phyloP scores from a whole-genome alignment of 768 basidiomycete genomes.

The Lactifluus piperatus region DNA sequence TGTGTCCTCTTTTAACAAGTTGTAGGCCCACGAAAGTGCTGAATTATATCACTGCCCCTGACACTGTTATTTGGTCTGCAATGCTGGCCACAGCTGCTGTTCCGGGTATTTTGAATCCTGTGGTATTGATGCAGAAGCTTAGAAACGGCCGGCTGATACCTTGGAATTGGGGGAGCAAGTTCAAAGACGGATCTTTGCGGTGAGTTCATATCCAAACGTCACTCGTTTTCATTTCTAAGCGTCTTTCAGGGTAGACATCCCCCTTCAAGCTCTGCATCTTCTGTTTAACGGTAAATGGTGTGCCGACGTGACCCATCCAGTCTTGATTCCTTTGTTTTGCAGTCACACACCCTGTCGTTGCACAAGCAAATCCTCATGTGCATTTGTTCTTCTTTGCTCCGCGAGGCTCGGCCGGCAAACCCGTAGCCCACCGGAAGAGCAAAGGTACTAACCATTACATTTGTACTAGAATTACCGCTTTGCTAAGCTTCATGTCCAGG shows the following conservation, averaged over 20 bases:
- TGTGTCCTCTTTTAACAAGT: slow-evolving; percentile 11
- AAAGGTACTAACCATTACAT: slow-evolving; percentile 52
- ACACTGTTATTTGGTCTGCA: slow-evolving; percentile 78
- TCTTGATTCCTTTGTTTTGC: not conserved
- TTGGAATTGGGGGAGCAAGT: slow-evolving; percentile 92
- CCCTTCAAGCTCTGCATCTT: slow-evolving; percentile 78
- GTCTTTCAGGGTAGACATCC: slow-evolving; percentile 77
- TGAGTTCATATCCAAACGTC: slow-evolving; percentile 24
- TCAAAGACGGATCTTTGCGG: slow-evolving; percentile 90
- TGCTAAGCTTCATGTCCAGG: slow-evolving; percentile 34
- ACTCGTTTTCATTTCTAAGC: not conserved
- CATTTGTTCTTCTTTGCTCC: slow-evolving; percentile 95
- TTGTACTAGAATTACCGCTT: not conserved
- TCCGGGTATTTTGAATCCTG: slow-evolving; percentile 91
- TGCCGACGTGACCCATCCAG: not conserved
- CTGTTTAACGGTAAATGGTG: slow-evolving; percentile 66
- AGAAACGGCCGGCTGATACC: slow-evolving; percentile 72
- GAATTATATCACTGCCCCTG: slow-evolving; percentile 94
- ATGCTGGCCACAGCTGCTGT: slow-evolving; percentile 88
- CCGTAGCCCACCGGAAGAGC: slow-evolving; percentile 89
- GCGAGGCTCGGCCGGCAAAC: slow-evolving; percentile 80
- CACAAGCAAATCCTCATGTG: slow-evolving; percentile 88
- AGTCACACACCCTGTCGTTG: slow-evolving; percentile 92
- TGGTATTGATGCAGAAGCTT: slow-evolving; percentile 89
- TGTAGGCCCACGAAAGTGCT: slow-evolving; percentile 86